These are phyloP conservation scores for Coemansia sp. DNA, from an alignment of 192 early-diverging fungal species.

Conservation along the genomic window DNA sequence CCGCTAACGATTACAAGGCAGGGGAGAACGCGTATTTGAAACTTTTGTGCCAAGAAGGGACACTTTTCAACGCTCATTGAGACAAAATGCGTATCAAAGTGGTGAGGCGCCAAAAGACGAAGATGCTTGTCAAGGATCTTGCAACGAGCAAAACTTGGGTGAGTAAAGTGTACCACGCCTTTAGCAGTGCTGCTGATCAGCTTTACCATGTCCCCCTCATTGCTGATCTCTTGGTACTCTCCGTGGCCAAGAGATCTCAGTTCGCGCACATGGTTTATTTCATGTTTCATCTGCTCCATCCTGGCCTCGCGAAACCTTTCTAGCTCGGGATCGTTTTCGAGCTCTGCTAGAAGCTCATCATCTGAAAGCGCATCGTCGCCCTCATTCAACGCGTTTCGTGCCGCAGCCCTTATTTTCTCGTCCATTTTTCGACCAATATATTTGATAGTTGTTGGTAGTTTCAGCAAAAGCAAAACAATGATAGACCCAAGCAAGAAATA, in stretches of 20 bases:
- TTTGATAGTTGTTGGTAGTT: not conserved
- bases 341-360: slow-evolving; percentile 78
- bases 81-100: slow-evolving; percentile 85
- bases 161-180: slow-evolving; percentile 86
- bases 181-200: slow-evolving; percentile 69
- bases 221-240: slow-evolving; percentile 68
- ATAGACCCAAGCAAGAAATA: no score
- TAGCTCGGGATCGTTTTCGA: slow-evolving; percentile 79
- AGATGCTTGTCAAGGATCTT: slow-evolving; percentile 92
- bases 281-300: slow-evolving; percentile 80
- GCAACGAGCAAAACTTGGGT: slow-evolving; percentile 92
- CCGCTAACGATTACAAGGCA: slow-evolving; percentile 81
- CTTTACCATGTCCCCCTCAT: slow-evolving; percentile 84
- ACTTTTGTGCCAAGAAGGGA: slow-evolving; percentile 88
- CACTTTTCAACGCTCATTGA: slow-evolving; percentile 86
- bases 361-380: slow-evolving; percentile 68
- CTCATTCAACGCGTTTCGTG: slow-evolving; percentile 38
- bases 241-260: slow-evolving; percentile 73
- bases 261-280: slow-evolving; percentile 65
- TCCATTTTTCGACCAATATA: slow-evolving; percentile 21
- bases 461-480: no score
- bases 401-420: slow-evolving; percentile 35
- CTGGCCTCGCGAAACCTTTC: slow-evolving; percentile 79
- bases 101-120: slow-evolving; percentile 75
- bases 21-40: slow-evolving; percentile 85